A percentile compares a stretch with the other conserved stretches of the same genome.
These are phyloP conservation scores for Ganoderma leucocontextum DNA, from an alignment of 1,284 basidiomycete genomes.

Conservation along the genomic window DNA sequence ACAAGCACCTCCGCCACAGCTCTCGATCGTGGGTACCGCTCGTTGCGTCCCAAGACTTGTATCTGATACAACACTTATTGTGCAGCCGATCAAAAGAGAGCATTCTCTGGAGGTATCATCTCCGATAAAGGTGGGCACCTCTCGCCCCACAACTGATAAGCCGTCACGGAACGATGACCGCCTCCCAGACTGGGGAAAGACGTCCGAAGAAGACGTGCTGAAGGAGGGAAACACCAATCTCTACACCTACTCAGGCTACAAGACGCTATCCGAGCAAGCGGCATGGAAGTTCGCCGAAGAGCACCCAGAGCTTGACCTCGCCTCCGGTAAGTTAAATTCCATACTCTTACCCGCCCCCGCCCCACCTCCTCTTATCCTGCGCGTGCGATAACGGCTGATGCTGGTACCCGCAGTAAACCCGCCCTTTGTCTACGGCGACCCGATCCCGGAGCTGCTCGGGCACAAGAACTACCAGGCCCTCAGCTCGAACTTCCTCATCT, in stretches of 20 bases:
- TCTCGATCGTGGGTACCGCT: background rate
- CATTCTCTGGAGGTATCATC: background rate
- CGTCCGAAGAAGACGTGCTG: background rate
- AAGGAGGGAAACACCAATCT: background rate
- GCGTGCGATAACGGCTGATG: background rate
- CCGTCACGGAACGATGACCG: background rate
- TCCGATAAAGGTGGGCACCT: background rate
- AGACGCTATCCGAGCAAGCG: background rate
- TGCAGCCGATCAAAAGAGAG: background rate
- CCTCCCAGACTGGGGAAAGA: background rate
- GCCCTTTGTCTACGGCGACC: conserved; percentile 7
- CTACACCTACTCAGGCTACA: background rate
- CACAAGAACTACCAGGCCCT: conserved; percentile 1
- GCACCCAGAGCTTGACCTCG: conserved; percentile 3
- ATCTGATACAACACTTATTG: background rate
- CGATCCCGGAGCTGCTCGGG: conserved; percentile 2
- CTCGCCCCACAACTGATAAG: background rate
- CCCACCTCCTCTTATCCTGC: background rate
- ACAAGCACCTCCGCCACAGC: background rate
- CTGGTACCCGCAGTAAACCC: conserved; percentile 18
- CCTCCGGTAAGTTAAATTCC: background rate
- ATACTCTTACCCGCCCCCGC: background rate
- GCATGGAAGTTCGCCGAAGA: conserved; percentile 1
- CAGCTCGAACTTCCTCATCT: conserved; percentile 21
- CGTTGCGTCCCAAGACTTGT: too few relatives aligned